Evolutionary conservation across 805 yeast species (phyloP).

Genomic region (Candida methanosorbosa): DNA sequence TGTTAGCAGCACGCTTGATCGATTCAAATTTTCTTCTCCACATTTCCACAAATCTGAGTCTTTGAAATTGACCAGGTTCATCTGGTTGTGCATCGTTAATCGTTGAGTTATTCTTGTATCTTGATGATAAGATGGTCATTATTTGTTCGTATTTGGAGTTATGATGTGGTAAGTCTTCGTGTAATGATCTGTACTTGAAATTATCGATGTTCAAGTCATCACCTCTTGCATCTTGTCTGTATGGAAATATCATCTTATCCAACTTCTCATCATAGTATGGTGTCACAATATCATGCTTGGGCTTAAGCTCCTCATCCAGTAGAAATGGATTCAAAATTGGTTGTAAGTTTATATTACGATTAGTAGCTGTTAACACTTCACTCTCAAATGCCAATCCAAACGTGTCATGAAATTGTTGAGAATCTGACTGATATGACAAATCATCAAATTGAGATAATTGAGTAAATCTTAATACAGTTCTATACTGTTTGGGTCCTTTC

Average conservation of each 20-base stretch:
- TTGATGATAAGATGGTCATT: conserved; percentile 63
- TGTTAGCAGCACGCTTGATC: conserved; percentile 32
- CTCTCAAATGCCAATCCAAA: conserved; percentile 78
- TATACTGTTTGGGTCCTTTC: conserved; percentile 60
- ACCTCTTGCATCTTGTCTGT: conserved; percentile 29
- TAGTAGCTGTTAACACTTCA: conserved; percentile 73
- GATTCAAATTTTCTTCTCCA: conserved; percentile 61
- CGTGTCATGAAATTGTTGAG: conserved; percentile 68
- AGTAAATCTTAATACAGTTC: conserved; percentile 74
- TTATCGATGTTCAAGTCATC: conserved; percentile 16
- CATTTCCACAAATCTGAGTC: conserved; percentile 84
- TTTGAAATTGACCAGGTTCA: conserved; percentile 56
- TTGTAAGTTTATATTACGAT: conserved; percentile 66
- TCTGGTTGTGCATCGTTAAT: conserved; percentile 22
- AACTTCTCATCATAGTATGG: conserved; percentile 29
- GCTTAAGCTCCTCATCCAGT: conserved; percentile 37
- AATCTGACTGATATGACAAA: conserved; percentile 73
- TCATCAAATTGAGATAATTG: conserved; percentile 79
- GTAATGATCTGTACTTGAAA: conserved; percentile 31
- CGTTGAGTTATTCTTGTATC: conserved; percentile 30
- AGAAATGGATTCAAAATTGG: conserved; percentile 66
- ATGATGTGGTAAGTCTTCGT: conserved; percentile 67
- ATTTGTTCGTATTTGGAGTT: conserved; percentile 83
- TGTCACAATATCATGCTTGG: conserved; percentile 28
- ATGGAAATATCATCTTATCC: conserved; percentile 24